Conservation (phyloP, 805 yeast species). For the Candida easanensis region DNA sequence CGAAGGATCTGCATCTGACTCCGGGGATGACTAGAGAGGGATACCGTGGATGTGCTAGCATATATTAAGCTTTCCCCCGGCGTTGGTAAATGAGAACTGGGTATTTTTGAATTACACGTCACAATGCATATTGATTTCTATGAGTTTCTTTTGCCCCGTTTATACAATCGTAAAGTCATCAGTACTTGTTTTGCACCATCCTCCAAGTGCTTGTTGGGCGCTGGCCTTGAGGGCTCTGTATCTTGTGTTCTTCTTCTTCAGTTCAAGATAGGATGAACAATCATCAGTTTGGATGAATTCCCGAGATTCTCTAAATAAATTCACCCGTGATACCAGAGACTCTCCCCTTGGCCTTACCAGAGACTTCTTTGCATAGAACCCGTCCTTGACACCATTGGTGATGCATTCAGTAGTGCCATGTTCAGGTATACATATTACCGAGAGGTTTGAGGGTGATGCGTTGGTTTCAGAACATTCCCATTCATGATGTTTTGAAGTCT, state of each 20-base stretch:
- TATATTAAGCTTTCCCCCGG: background rate
- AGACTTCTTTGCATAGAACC: slow-evolving; percentile 44
- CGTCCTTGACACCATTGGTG: slow-evolving; percentile 60
- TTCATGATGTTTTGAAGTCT: slow-evolving; percentile 12
- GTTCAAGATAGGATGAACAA: slow-evolving; percentile 28
- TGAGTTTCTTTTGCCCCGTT: background rate
- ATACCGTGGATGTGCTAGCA: background rate
- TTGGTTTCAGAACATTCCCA: slow-evolving; percentile 11
- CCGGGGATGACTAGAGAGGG: slow-evolving; percentile 15
- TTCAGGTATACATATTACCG: slow-evolving; percentile 29
- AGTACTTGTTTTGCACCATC: slow-evolving; percentile 43
- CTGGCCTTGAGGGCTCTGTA: slow-evolving; percentile 32
- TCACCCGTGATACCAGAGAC: slow-evolving; percentile 34
- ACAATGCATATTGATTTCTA: slow-evolving; percentile 5
- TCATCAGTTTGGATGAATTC: slow-evolving; percentile 14
- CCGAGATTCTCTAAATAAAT: slow-evolving; percentile 22
- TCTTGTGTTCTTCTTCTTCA: slow-evolving; percentile 27
- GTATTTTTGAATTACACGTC: background rate
- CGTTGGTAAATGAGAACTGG: background rate
- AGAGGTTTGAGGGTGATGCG: slow-evolving; percentile 24
- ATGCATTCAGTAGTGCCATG: slow-evolving; percentile 31
- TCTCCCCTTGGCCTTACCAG: slow-evolving; percentile 44
- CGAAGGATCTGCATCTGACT: slow-evolving; percentile 24
- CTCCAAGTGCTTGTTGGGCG: slow-evolving; percentile 34
- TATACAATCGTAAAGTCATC: slow-evolving; percentile 39